Percentiles rank a stretch among this genome's conserved stretches.
Evolutionary conservation across 2,329 filamentous ascomycete species (phyloP).

Genomic region (Paramyrothecium sp.): DNA sequence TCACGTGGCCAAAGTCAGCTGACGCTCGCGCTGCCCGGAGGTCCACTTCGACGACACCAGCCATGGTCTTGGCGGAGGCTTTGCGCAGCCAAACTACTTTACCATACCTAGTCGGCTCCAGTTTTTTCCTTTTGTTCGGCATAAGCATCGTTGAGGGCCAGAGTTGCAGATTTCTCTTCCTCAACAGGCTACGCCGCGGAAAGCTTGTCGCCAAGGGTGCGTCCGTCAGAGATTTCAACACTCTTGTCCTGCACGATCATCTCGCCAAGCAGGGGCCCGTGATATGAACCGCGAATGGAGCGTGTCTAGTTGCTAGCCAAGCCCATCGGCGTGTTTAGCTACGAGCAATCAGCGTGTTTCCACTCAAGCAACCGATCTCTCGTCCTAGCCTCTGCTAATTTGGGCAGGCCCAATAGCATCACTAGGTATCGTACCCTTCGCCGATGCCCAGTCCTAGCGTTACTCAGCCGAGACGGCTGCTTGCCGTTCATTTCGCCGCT

Average conservation of each 20-base stretch:
- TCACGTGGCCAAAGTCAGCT: not conserved
- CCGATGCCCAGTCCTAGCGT: too few species aligned
- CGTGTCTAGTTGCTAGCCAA: not conserved
- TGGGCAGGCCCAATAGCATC: too few species aligned
- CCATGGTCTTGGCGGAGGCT: not conserved
- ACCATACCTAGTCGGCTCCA: not conserved
- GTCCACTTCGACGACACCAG: not conserved
- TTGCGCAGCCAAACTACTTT: not conserved
- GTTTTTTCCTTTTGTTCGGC: not conserved
- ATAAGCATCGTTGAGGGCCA: too few species aligned
- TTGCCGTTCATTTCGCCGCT: not conserved
- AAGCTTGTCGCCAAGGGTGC: not conserved
- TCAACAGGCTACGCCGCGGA: not conserved
- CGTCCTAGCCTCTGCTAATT: not conserved
- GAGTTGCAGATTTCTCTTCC: too few species aligned
- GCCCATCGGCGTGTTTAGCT: not conserved
- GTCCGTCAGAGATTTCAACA: not conserved
- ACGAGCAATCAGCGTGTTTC: not conserved
- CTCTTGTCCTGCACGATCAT: not conserved
- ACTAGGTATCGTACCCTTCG: too few species aligned
- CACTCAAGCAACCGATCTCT: not conserved
- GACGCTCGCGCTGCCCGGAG: not conserved
- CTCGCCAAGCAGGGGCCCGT: not conserved
- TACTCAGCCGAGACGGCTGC: too few species aligned
- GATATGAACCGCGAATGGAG: not conserved